phyloP scores from a whole-genome alignment of 768 basidiomycete genomes.

The Lentinula detonsa region DNA sequence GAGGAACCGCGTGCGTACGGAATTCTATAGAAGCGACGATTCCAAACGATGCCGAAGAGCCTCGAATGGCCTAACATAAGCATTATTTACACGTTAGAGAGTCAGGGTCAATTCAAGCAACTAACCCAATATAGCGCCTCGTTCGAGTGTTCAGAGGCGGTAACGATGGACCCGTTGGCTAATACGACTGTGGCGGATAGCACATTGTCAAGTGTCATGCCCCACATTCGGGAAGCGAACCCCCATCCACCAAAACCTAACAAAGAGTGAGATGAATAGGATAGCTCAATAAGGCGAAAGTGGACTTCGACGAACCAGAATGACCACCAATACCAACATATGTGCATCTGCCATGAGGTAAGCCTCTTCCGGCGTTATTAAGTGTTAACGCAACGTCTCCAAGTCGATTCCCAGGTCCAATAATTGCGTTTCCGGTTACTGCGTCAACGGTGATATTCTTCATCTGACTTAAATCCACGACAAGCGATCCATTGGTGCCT shows the following conservation, averaged over 20 bases:
- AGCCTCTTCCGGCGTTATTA: conserved; percentile 25
- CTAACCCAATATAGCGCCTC: conserved; percentile 23
- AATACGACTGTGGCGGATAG: conserved; percentile 19
- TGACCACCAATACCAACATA: conserved; percentile 44
- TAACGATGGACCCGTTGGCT: conserved; percentile 19
- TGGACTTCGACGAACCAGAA: conserved; percentile 18
- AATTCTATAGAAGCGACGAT: conserved; percentile 9
- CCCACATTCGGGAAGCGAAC: conserved; percentile 22
- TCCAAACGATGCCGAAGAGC: conserved; percentile 11
- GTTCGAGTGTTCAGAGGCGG: conserved; percentile 13
- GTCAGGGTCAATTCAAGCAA: not conserved
- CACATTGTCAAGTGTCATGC: conserved; percentile 21
- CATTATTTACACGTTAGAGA: not conserved
- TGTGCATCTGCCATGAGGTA: conserved; percentile 39
- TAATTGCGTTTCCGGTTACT: conserved; percentile 22
- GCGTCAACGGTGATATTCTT: conserved; percentile 26
- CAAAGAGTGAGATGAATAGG: not conserved
- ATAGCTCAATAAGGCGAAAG: not conserved
- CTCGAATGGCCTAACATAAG: conserved; percentile 5
- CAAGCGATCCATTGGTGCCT: conserved; percentile 31
- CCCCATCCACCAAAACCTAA: conserved; percentile 20
- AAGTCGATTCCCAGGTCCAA: conserved; percentile 31
- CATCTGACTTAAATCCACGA: conserved; percentile 34
- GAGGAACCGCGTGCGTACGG: conserved; percentile 4
- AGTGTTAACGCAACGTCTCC: conserved; percentile 31